phyloP scores from a whole-genome alignment of 176 grass and related monocot genomes.

The Juncus effusus region DNA sequence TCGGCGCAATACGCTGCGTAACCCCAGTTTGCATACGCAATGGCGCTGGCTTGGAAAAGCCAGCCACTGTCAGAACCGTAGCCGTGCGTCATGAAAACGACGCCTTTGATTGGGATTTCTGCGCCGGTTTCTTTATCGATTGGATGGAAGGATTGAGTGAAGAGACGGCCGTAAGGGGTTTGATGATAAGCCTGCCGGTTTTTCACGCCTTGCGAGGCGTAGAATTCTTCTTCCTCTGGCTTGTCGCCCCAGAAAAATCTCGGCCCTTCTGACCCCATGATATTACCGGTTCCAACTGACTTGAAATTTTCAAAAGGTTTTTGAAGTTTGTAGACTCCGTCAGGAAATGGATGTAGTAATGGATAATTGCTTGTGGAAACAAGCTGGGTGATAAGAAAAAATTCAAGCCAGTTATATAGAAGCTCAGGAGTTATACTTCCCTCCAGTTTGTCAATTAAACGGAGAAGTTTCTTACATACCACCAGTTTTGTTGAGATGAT shows the following conservation, averaged over 20 bases:
- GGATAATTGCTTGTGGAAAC: too few species aligned
- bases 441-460: too few species aligned
- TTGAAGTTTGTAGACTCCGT: too few species aligned
- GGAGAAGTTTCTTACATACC: too few species aligned
- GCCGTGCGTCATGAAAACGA: conserved; percentile 55
- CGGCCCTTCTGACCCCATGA: conserved; percentile 19
- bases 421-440: too few species aligned
- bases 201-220: conserved; percentile 46
- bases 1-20: conserved; percentile 70
- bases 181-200: conserved; percentile 48
- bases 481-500: too few species aligned
- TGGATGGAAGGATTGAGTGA: conserved; percentile 69
- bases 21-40: conserved; percentile 51
- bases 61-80: conserved; percentile 67
- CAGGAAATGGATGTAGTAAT: too few species aligned
- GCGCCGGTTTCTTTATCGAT: conserved; percentile 27
- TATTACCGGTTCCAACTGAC: not conserved
- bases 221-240: conserved; percentile 54
- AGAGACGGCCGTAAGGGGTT: conserved; percentile 52
- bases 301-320: too few species aligned
- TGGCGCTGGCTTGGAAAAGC: conserved; percentile 61
- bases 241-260: conserved; percentile 60
- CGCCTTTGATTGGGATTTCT: conserved; percentile 35
- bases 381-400: too few species aligned
- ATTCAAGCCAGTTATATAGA: too few species aligned